Evolutionary conservation across 2,329 filamentous ascomycete species (phyloP), one percentile per base, ranked within the genome.

Genomic region (Podosphaera aphanis): DNA sequence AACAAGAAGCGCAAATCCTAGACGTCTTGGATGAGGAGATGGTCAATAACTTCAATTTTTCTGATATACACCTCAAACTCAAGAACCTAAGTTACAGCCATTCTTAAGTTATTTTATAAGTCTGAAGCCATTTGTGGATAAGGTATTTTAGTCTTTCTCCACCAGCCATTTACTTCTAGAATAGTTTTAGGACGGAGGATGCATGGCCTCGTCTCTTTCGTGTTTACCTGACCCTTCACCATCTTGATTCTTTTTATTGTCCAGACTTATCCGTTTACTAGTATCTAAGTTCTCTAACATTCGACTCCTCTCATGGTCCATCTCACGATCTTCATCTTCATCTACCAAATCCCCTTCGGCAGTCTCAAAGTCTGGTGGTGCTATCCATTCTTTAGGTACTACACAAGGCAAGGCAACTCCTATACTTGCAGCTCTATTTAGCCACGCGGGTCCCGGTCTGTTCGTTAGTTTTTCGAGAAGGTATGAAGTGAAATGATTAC

Each of bases 401-500:
- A 92, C 71, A 59, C 83, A 92, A 13, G 83, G 83, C 31, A 92
- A 61, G 11, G 79, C 79, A 44, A 86, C 71, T 35, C 83, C 83
- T 50, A 92, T 83, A 53, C 73, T 79, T n/a, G 83, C 83, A 1
- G 83, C 83, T 46, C 83, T 73, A 57, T 92, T 92, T 46, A 92
- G 64, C 79, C 83, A 92, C 16, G 61, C 63, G 0, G 83, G 83
- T 0, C 79, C 80, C 1, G 74, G 65, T 40, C 73, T 70, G 5
- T 77, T 74, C 1, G 81, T 88, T 46, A 92, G 68, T 52, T 72
- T 73, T 58, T 78, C 67, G 61, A 80, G 85, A 16, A 92, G 69
- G 55, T 79, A 74, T 18, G 74, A 75, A 2, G 83, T 88, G 59
- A 92, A 92, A 60, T 92, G 83, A 60, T 92, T 92, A 69, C 83